These are phyloP conservation scores for Dendrobium officinale DNA, from an alignment of 106 monocot species.

Conservation along the genomic window DNA sequence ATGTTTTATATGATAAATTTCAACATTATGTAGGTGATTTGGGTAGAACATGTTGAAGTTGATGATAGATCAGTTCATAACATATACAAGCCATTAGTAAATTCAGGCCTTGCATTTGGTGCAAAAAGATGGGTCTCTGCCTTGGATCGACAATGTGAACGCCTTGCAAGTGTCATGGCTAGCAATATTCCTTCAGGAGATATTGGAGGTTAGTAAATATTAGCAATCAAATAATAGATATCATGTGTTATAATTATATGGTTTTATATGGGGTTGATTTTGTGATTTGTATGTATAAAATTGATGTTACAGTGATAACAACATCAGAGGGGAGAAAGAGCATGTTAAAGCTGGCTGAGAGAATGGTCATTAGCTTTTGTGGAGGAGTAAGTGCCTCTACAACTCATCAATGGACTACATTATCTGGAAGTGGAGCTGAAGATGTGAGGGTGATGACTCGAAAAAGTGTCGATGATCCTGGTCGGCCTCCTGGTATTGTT, in stretches of 20 bases:
- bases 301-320: conserved; percentile 45
- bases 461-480: conserved; percentile 83
- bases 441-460: conserved; percentile 85
- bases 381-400: conserved; percentile 74
- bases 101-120: conserved; percentile 88
- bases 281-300: background rate
- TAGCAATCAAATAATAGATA: too few relatives aligned
- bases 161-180: conserved; percentile 87
- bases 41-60: conserved; percentile 93
- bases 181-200: conserved; percentile 77
- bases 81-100: conserved; percentile 71
- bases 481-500: conserved; percentile 71
- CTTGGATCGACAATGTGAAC: conserved; percentile 79
- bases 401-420: conserved; percentile 71
- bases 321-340: conserved; percentile 70
- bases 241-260: too few relatives aligned
- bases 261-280: too few relatives aligned
- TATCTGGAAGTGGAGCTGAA: conserved; percentile 68
- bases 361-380: conserved; percentile 86
- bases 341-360: conserved; percentile 91
- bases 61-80: conserved; percentile 86
- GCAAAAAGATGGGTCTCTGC: conserved; percentile 80
- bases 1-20: background rate
- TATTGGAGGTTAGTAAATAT: conserved; percentile 38
- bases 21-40: conserved; percentile 44